Conservation (phyloP, 169 alveolate species). For the Cryptosporidium bovis region DNA sequence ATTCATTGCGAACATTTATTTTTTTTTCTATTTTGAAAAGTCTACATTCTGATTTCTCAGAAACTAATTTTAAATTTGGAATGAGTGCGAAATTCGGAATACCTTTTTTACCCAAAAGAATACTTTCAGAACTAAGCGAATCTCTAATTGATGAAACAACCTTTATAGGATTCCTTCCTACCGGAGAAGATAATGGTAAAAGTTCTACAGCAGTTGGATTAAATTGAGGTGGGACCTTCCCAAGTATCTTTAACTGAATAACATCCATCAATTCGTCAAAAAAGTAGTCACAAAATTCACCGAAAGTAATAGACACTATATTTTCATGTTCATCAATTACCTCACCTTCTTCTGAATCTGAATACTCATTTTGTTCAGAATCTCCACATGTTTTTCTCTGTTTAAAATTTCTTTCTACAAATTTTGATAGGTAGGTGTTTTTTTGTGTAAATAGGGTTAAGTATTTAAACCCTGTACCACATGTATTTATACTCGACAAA, state of each 20-base stretch:
- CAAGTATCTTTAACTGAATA: conserved; percentile 17
- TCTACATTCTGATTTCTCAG: neutral
- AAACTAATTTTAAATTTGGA: neutral
- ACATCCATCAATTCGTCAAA: conserved; percentile 20
- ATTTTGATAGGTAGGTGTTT: conserved; percentile 13
- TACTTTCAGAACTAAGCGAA: conserved; percentile 4
- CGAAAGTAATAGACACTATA: conserved; percentile 3
- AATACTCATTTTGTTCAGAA: neutral
- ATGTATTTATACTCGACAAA: conserved; percentile 15
- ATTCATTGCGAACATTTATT: neutral
- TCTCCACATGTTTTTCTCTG: neutral
- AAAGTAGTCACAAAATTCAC: conserved; percentile 13
- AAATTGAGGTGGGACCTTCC: conserved; percentile 27
- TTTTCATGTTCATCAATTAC: conserved; percentile 34
- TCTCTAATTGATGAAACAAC: neutral
- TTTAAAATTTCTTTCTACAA: neutral
- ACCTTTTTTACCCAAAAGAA: conserved; percentile 30
- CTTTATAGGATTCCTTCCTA: conserved; percentile 28
- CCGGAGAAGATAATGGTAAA: conserved; percentile 47
- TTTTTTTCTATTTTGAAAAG: neutral
- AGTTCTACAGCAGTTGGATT: conserved; percentile 37
- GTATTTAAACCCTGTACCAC: neutral
- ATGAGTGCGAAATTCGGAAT: conserved; percentile 23
- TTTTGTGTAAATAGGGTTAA: conserved; percentile 1
- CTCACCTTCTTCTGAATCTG: conserved; percentile 70